Percentiles rank a stretch among this genome's conserved stretches.
phyloP scores from a whole-genome alignment of 345 rosid species.

The Passiflora organensis region DNA sequence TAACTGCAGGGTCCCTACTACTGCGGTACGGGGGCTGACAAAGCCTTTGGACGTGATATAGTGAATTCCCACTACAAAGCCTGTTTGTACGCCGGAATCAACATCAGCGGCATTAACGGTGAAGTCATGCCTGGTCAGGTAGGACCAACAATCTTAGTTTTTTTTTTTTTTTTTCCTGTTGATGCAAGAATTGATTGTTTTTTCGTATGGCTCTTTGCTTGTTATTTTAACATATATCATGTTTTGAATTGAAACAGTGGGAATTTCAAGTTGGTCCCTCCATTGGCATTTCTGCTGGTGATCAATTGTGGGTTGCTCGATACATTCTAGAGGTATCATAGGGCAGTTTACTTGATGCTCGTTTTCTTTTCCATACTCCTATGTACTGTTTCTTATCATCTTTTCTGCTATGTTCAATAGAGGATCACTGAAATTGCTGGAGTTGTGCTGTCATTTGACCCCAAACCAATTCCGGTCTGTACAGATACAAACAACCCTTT shows the following conservation, averaged over 20 bases:
- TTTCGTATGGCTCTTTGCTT: background rate
- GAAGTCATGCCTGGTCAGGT: slow-evolving; percentile 31
- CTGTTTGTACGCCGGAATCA: slow-evolving; percentile 21
- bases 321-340: slow-evolving; percentile 20
- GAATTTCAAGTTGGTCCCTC: slow-evolving; percentile 27
- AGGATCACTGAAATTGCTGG: slow-evolving; percentile 27
- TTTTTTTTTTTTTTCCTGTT: too few species aligned
- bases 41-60: slow-evolving; percentile 22
- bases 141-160: too few species aligned
- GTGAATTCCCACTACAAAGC: slow-evolving; percentile 24
- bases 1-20: slow-evolving; percentile 19
- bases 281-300: slow-evolving; percentile 20
- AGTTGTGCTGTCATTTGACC: slow-evolving; percentile 16
- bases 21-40: slow-evolving; percentile 24
- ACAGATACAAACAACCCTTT: too few species aligned
- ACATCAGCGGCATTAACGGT: slow-evolving; percentile 19
- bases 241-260: slow-evolving; percentile 9
- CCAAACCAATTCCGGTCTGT: slow-evolving; percentile 16
- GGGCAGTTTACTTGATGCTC: background rate
- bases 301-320: slow-evolving; percentile 22
- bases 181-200: background rate
- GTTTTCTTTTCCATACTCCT: background rate
- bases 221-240: background rate
- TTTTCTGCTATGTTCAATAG: slow-evolving; percentile 8
- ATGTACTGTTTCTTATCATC: background rate